Evolutionary conservation across 2,329 filamentous ascomycete genomes (phyloP), one percentile per base, ranked within the genome.

Genomic region (Stachybotrys chlorohalonatus): DNA sequence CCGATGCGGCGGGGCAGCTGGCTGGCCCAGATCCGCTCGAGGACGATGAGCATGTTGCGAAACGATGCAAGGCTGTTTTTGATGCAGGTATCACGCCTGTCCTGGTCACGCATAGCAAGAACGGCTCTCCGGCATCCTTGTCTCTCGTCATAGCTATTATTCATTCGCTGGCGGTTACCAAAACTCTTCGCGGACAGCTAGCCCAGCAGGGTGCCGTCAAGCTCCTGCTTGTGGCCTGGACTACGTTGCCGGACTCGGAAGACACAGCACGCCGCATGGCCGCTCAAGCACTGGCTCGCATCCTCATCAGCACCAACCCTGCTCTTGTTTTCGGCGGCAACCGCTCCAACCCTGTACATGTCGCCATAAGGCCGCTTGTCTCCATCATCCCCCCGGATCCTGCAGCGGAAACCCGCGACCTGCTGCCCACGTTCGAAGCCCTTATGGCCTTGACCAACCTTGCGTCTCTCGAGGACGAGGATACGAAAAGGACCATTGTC

Each of bases 131-230:
- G 1, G 83, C 84, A 11, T 87, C 89, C 6, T 77, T 93, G 8
- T 78, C 82, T 15, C 82, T 95, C 31, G 85, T 87, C 53, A 80
- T 89, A 53, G 83, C 84, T 50, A 92, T 96, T 57, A 74, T 97
- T 39, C 82, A 89, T 57, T 84, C 90, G 0, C 75, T 99, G 5
- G 86, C 90, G 16, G 84, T 86, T 63, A 85, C 84, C n/a, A 77
- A 85, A 46, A 83, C 83, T 54, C 78, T 90, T 55, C 84, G 94
- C 11, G 89, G 90, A 1, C 79, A 83, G 51, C 84, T 99, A 59
- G 89, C 91, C 3, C 94, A 97, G 66, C 92, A 97, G 76, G 94
- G 94, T n/a, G 90, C 89, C 2, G 82, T 96, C 16, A 94, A 88
- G 62, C 80, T 96, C 1, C 79, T 97, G 24, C 80, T 97, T 31